Conservation (phyloP, 2,329 filamentous ascomycete genomes). For the Chaetomium globosum region DNA sequence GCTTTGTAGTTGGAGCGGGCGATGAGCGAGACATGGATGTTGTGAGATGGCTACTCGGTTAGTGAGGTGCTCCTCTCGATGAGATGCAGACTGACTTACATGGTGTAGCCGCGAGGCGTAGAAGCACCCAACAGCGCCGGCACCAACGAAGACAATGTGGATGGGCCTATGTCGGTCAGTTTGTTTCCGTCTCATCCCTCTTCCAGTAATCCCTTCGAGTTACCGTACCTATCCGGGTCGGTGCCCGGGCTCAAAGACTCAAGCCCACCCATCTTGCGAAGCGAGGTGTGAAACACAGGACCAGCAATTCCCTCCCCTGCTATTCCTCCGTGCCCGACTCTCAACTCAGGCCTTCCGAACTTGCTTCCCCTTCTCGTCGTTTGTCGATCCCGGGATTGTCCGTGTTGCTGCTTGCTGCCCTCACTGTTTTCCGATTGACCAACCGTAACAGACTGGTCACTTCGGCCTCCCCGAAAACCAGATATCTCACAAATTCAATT, state of each 20-base stretch:
- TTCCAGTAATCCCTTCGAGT: not conserved
- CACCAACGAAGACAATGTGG: slow-evolving; percentile 68
- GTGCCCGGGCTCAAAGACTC: slow-evolving; percentile 25
- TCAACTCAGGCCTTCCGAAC: not conserved
- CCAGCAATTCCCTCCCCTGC: not conserved
- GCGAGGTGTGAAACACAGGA: not conserved
- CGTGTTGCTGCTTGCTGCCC: no score
- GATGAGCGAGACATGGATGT: slow-evolving; percentile 67
- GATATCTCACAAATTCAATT: not conserved
- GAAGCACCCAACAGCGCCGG: slow-evolving; percentile 72
- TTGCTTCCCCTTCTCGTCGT: not conserved
- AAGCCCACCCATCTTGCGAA: slow-evolving; percentile 16
- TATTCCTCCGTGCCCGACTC: not conserved
- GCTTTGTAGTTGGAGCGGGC: slow-evolving; percentile 73
- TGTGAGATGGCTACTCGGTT: slow-evolving; percentile 48
- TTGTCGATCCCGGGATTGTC: not conserved
- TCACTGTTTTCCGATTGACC: not conserved
- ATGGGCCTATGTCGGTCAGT: slow-evolving; percentile 45
- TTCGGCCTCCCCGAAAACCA: not conserved
- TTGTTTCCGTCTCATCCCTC: not conserved
- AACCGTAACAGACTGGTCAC: not conserved
- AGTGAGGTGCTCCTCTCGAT: not conserved
- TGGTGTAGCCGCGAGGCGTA: slow-evolving; percentile 69
- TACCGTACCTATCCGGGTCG: slow-evolving; percentile 33
- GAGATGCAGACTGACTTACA: slow-evolving; percentile 42